These are phyloP conservation scores for Yamagishiella unicocca DNA, from an alignment of 139 green algal species.

Conservation along the genomic window DNA sequence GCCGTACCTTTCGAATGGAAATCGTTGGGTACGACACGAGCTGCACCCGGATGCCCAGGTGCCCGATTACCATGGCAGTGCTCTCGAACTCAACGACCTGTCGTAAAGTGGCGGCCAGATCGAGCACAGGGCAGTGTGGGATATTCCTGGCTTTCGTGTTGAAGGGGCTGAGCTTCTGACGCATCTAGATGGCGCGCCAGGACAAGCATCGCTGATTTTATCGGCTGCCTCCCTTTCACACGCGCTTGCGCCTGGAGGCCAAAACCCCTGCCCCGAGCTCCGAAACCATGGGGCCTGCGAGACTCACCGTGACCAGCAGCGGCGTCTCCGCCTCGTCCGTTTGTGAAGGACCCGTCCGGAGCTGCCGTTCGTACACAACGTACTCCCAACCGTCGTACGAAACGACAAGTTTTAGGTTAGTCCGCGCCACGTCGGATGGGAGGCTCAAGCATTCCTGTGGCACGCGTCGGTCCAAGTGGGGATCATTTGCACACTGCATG, in stretches of 20 bases:
- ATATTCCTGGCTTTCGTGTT: too few relatives aligned
- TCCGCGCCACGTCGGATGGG: constrained; percentile 41
- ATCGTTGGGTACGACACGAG: constrained; percentile 59
- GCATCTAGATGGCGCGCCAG: too few relatives aligned
- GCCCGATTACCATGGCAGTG: constrained; percentile 54
- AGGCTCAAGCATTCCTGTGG: constrained; percentile 41
- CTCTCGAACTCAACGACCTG: constrained; percentile 66
- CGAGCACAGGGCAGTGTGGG: too few relatives aligned
- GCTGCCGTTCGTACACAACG: constrained; percentile 33
- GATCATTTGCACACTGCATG: too few relatives aligned
- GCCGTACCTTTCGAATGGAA: constrained; percentile 47
- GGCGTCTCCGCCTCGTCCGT: constrained; percentile 12
- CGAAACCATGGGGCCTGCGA: too few relatives aligned
- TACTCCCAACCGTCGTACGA: constrained; percentile 54
- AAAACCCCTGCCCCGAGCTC: neutral
- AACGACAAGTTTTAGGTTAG: constrained; percentile 47
- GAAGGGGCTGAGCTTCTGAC: too few relatives aligned
- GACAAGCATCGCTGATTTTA: too few relatives aligned
- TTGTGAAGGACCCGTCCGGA: neutral
- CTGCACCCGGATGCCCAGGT: constrained; percentile 56
- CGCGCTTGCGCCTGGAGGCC: too few relatives aligned
- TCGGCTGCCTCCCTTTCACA: too few relatives aligned
- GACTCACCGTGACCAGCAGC: constrained; percentile 51
- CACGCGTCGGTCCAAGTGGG: neutral
- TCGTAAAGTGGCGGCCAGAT: too few relatives aligned